Base-by-base conservation (phyloP, 164 flowering plant species). In the Berberis vulgaris region DNA sequence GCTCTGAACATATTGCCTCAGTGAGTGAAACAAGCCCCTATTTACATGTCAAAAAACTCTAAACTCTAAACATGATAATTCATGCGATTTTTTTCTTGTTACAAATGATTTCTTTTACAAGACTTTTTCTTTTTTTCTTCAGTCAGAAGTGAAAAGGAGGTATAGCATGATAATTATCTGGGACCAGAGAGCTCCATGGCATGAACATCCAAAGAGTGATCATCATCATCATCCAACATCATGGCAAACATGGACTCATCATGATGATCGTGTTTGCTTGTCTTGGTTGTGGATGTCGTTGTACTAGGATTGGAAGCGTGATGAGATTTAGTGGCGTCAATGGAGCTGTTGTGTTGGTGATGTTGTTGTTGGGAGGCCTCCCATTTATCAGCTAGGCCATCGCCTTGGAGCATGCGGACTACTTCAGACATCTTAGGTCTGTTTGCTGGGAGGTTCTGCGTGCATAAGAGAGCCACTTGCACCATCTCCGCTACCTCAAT, bases 171-270 rank as follows among this genome's bases (percentile, higher is more conserved):
- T 4, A 59, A 63, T 69, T 68, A 89, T 77, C 96, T 82, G 63
- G 96, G 96, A 66, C 96, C 96, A 54, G 96, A 89, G 65, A 89
- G 96, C 68, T 86, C 96, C 86, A 89, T 89, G 76, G 85, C 86
- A 74, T 82, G 75, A 66, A 76, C 69, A 71, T 84, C 88, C 69
- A 79, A 63, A 49, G 88, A 80, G 10, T 68, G 79, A 1, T 72
- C 84, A 74, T 84, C 85, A 63, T 86, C 92, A 66, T 84, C 88
- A 41, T 81, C 90, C 49, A 80, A 75, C 75, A 76, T 74, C 70
- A 71, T 59, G 41, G 69, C 72, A 43, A 79, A 70, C 79, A 81
- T 26, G 26, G 26, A 26, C 26, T 26, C 26, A 26, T 26, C 26
- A 26, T 26, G 26, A 26, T 26, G 26, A 26, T 26, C 26, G 26